Conservation (phyloP, 495 filamentous ascomycete species). For the Lophium mytilinum region DNA sequence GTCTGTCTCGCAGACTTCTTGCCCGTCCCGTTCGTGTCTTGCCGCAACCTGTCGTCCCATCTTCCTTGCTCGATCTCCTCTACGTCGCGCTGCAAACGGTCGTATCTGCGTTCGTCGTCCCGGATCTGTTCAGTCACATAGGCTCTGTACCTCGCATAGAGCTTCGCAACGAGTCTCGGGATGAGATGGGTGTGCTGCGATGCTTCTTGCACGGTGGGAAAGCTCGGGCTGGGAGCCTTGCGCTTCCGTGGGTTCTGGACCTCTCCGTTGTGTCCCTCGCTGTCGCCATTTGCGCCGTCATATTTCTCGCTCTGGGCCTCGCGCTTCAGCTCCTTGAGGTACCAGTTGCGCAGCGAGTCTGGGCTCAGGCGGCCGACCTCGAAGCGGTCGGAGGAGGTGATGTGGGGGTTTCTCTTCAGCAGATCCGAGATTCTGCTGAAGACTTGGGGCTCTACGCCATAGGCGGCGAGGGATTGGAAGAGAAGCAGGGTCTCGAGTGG, state of each 20-base stretch:
- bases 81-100: constrained; percentile 56
- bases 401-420: constrained; percentile 59
- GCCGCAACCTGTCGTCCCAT: constrained; percentile 35
- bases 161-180: constrained; percentile 56
- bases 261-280: constrained; percentile 27
- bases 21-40: constrained; percentile 6
- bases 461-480: constrained; percentile 69
- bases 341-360: constrained; percentile 69
- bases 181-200: constrained; percentile 57
- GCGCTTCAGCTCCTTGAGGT: constrained; percentile 66
- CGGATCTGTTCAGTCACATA: constrained; percentile 59
- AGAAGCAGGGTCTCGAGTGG: constrained; percentile 83
- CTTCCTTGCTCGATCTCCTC: constrained; percentile 55
- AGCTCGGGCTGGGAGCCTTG: constrained; percentile 58
- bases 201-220: constrained; percentile 56
- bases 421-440: constrained; percentile 68
- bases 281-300: not conserved
- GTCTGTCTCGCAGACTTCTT: constrained; percentile 15
- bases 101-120: constrained; percentile 63
- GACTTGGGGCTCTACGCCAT: constrained; percentile 53
- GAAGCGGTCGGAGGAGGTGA: constrained; percentile 59
- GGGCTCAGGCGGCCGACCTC: constrained; percentile 66
- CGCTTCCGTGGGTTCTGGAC: constrained; percentile 53
- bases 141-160: constrained; percentile 68
- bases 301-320: constrained; percentile 44